Conservation (phyloP, 2,329 filamentous ascomycete genomes). For the Blastomyces emzantsi region DNA sequence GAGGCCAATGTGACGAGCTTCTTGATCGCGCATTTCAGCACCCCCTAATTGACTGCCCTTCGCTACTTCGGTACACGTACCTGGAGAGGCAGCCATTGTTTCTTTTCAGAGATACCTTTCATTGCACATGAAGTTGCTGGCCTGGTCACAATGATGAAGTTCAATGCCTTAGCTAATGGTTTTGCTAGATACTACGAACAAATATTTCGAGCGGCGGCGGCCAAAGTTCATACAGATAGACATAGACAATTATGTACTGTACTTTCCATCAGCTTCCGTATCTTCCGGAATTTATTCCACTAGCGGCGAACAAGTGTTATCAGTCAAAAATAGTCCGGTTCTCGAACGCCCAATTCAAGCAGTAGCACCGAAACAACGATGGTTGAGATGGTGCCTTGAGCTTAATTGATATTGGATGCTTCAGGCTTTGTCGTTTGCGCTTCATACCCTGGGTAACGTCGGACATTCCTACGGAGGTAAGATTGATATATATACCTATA, state of each 20-base stretch:
- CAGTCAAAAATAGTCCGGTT: neutral
- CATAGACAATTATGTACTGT: neutral
- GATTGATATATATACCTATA: neutral
- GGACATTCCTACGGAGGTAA: neutral
- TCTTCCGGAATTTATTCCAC: neutral
- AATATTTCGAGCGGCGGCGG: no score
- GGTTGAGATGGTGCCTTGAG: neutral
- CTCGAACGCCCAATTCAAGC: neutral
- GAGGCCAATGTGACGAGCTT: neutral
- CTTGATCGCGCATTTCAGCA: neutral
- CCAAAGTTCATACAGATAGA: neutral
- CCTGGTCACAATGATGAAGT: neutral
- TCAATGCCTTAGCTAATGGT: neutral
- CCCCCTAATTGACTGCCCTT: neutral
- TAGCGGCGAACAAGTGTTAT: neutral
- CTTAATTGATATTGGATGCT: conserved; percentile 5
- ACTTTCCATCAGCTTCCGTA: neutral
- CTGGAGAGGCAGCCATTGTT: neutral
- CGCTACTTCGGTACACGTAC: neutral
- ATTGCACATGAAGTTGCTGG: neutral
- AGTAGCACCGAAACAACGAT: neutral
- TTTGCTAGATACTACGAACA: neutral
- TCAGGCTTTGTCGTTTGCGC: neutral
- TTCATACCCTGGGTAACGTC: neutral
- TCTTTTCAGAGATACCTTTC: neutral